Base-by-base conservation (phyloP, 2,329 filamentous ascomycete genomes). In the Geoglossum cookeanum region DNA sequence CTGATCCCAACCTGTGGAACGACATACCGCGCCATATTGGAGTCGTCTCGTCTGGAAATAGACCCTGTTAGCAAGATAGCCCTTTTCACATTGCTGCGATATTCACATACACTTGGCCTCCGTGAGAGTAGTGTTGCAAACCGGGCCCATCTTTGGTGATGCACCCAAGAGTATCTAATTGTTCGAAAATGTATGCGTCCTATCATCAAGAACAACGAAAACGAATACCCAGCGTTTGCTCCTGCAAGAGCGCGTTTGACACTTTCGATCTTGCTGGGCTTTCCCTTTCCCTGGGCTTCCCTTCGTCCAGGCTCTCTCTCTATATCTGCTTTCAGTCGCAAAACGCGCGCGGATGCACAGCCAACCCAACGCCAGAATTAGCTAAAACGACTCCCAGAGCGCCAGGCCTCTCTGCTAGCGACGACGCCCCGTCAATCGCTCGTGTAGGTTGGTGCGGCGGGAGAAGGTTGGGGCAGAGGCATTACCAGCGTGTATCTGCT, bases 1-100 rank as follows among this genome's bases (percentile, higher is more conserved):
- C 70, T 59, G 78, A 68, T 37, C 77, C 76, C 35, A 81, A 68
- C 49, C 74, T 65, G 63, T 80, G 78, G 61, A 81, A 80, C 9
- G 5, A 11, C 49, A 32, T n/a, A 1, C 32, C 49, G 17, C 37
- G 30, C 49, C 49, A 53, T 53, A 53, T 53, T 9, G 49, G 49
- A 53, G 35, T 32, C 49, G 49, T 53, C 3, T 53, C 6, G 30
- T 17, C 49, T 53, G 39, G 33, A 6, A 37, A 53, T 53, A 22
- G 7, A 30, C 6, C 4, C n/a, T 9, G 17, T n/a, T n/a, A 30
- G n/a, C 15, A 52, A 29, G 13, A 32, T 4, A 4, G 8, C 3
- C 15, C 9, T 11, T 11, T 13, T 5, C 11, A 27, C 15, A 4
- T 29, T 22, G 29, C 7, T 11, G 47, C 29, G 5, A 11, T 53